Evolutionary conservation across 192 early-diverging fungal species (phyloP), one percentile per base, ranked within the genome.

Genomic region (Linnemannia exigua): DNA sequence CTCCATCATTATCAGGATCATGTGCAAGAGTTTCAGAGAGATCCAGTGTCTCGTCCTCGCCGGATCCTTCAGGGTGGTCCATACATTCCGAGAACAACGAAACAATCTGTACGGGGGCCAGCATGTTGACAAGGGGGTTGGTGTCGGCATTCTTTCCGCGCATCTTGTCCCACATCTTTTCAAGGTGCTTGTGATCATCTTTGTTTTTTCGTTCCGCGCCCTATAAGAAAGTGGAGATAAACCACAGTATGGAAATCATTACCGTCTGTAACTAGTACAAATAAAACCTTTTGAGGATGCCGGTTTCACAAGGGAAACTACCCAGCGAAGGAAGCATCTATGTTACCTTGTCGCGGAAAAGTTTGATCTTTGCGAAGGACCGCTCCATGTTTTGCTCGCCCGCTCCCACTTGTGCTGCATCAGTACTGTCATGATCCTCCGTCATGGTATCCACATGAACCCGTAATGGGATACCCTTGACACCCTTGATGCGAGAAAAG

Each of bases 161-260:
- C 82, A 91, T 87, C 87, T 94, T 93, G 51, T 93, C 92, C 88
- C 91, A 90, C 87, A 90, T 80, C 70, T 94, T 93, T 52, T 95
- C 95, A 28, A 94, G 79, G 80, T 96, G 94, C 72, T 92, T 93
- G 72, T 90, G 88, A 84, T 96, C 95, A 82, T 96, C 95, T 77
- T 96, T 96, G 75, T 94, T 92, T 70, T 96, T 96, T 44, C 95
- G 92, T 80, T 96, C 94, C 0, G 95, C 95, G 6, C 95, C 95
- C 90, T 91, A 76, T 1, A 68, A 61, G 22, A 38, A 9, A 1
- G 14, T 9, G 9, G 3, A 22, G 31, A 28, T 22, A 6, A 31
- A 36, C 31, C 41, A 9, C 41, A n/a, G n/a, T n/a, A n/a, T n/a
- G n/a, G n/a, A n/a, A n/a, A n/a, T n/a, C n/a, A n/a, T n/a, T n/a